Evolutionary conservation across 371 early-diverging fungal species (phyloP), one percentile per base, ranked within the genome.

Genomic region (Cokeromyces recurvatus): DNA sequence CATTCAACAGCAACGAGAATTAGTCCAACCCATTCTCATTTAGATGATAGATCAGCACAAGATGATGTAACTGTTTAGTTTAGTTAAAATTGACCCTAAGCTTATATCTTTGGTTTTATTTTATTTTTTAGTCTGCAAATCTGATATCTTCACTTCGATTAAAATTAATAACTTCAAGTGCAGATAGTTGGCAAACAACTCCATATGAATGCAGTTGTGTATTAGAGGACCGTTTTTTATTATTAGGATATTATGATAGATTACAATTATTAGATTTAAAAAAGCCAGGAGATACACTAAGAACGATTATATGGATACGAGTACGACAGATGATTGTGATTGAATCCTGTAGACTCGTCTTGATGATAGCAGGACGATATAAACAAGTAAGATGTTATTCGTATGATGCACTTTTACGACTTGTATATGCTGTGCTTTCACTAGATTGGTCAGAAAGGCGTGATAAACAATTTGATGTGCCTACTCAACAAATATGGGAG

Each of bases 321-420:
- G 66, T 55, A 1, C 43, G 68, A 24, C 54, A 68, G 19, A 62
- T 74, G 48, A 32, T 46, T 0, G 44, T 57, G 19, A 48, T 70
- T 17, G 56, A 54, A 16, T 46, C 59, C n/a, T 63, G 68, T 38
- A 55, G 68, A 2, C 23, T 62, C 8, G 43, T 74, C 0, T 35
- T 74, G 39, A 62, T 70, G 35, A 22, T 70, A 15, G 53, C 64
- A 9, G 66, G 63, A 1, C 47, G 70, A n/a, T 53, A 59, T 41
- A 62, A 63, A 15, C 64, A 68, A 42, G 62, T 74, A 5, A 59
- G 74, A 10, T 74, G 74, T 32, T 74, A 74, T 37, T 70, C 68
- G 1, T 55, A 64, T 2, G 64, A 66, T 37, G 68, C 66, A 2
- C 17, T 74, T 2, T 27, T 68, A 2, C 32, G 55, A 17, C 53